Evolutionary conservation across 78 protist species (phyloP), one percentile per base, ranked within the genome.

Genomic region (Tieghemostelium lacteum): DNA sequence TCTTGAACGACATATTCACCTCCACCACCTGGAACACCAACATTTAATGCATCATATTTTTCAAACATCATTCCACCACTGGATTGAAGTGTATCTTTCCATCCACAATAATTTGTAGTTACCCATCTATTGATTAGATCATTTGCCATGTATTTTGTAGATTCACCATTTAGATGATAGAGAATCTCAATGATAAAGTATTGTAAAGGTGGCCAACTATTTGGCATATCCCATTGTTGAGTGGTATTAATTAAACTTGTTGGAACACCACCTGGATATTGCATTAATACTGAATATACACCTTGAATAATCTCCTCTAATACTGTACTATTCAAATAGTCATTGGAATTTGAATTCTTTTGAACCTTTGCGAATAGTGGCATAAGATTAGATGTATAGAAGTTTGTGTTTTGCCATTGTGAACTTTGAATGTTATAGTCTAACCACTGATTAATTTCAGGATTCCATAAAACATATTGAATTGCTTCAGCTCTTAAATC

Each of bases 221-320:
- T 92, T 0, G 93, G 89, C 16, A 24, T 40, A 58, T 94, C 96
- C 96, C 96, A 94, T 80, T 94, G 96, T 73, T 91, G 73, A 0
- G 64, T 62, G 2, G 67, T 36, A 2, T 0, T 3, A 0, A 55
- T 20, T 0, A 61, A 19, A 26, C 93, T 55, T 17, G 96, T 55
- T 28, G 94, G 88, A 3, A 86, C 73, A 20, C 96, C 96, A 33
- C 95, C 95, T 3, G 37, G 31, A 55, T 37, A 80, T 28, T 42
- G 42, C 12, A 57, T 67, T 26, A 57, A 24, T 26, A 67, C 24
- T 1, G 22, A 26, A 7, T 28, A 61, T 29, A 85, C 20, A 2
- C 34, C 17, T 12, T 80, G 65, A 24, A 85, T 24, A 12, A 75
- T n/a, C 0, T 7, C 10, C 16, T 33, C 45, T 2, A 64, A n/a